These are phyloP conservation scores for Dryadomyces sulphureus DNA, from an alignment of 2,329 filamentous ascomycete species.

Conservation along the genomic window DNA sequence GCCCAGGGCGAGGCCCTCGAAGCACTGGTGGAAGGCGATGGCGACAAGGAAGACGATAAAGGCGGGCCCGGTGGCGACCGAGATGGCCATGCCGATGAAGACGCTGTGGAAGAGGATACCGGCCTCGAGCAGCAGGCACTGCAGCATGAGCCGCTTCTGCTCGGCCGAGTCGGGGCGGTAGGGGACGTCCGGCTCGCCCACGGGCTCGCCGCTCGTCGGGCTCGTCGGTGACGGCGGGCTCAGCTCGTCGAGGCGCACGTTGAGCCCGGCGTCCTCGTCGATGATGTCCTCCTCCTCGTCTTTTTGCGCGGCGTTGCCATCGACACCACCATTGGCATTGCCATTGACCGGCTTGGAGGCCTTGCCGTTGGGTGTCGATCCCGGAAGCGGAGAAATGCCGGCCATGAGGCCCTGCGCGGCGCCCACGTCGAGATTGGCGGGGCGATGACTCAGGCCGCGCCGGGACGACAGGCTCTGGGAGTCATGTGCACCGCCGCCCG, in stretches of 20 bases:
- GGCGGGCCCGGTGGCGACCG: constrained; percentile 63
- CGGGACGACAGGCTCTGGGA: constrained; percentile 25
- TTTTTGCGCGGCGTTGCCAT: constrained; percentile 12
- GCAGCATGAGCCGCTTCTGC: constrained; percentile 52
- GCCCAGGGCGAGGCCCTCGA: constrained; percentile 75
- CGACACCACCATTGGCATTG: not conserved
- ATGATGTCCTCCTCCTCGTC: constrained; percentile 27
- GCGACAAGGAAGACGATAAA: constrained; percentile 70
- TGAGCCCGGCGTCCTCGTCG: constrained; percentile 33
- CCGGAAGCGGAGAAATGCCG: constrained; percentile 42
- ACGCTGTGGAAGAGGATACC: constrained; percentile 76
- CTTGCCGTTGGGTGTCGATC: constrained; percentile 27
- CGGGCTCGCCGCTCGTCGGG: not conserved
- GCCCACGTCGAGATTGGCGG: constrained; percentile 36
- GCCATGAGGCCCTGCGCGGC: constrained; percentile 40
- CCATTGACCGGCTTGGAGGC: not conserved
- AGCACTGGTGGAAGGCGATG: constrained; percentile 75
- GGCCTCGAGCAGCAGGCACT: constrained; percentile 67
- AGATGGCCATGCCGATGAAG: constrained; percentile 78
- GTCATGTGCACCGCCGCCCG: constrained; percentile 13
- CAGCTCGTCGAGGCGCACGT: constrained; percentile 47
- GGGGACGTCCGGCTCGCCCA: constrained; percentile 13
- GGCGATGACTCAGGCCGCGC: constrained; percentile 24
- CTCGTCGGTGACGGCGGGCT: constrained; percentile 19
- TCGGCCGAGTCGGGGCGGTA: constrained; percentile 32